Base-by-base conservation (phyloP, 2,329 filamentous ascomycete species). In the Trichoderma afroharzianum region DNA sequence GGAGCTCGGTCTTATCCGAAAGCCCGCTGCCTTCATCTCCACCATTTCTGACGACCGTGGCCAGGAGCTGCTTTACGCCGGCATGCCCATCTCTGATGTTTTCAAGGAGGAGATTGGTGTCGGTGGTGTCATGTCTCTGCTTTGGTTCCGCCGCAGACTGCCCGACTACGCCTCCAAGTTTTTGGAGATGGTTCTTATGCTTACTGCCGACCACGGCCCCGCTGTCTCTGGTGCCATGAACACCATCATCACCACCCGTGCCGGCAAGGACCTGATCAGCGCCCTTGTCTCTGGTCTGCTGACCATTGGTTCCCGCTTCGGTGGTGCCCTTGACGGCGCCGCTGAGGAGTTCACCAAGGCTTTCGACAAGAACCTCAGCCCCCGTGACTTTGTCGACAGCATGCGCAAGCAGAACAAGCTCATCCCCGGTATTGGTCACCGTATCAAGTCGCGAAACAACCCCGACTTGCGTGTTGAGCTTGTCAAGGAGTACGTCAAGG, bases 331-430 rank as follows among this genome's bases (percentile, higher is more conserved):
- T 75, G 96, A 99, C 81, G 96, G 96, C 78, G 96, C 96, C 74
- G 96, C 96, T 55, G 95, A 98, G 85, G 96, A 99, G 88, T 99
- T 99, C 88, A 95, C 93, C 83, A 95, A 94, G 85, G 96, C 96
- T 72, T 97, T 95, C 78, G 96, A 99, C 88, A 98, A 97, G 91
- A 95, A 94, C 80, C 91, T 98, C 77, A 97, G 92, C 87, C 96
- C 96, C 73, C 95, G 96, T 89, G 96, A 99, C 85, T 99, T 99
- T 79, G 96, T 99, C 76, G 96, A 99, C 87, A 93, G 88, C 78
- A 98, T 98, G 95, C 91, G 96, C 85, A 99, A 98, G 89, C 94
- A 96, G 86, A 99, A 99, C 92, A 99, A 98, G 90, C 94, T 99
- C 78, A 98, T 99, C 78, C 96, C 96, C 75, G 96, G 96, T 88